Base-by-base conservation (phyloP, 2,329 filamentous ascomycete genomes). In the Venturia effusa region DNA sequence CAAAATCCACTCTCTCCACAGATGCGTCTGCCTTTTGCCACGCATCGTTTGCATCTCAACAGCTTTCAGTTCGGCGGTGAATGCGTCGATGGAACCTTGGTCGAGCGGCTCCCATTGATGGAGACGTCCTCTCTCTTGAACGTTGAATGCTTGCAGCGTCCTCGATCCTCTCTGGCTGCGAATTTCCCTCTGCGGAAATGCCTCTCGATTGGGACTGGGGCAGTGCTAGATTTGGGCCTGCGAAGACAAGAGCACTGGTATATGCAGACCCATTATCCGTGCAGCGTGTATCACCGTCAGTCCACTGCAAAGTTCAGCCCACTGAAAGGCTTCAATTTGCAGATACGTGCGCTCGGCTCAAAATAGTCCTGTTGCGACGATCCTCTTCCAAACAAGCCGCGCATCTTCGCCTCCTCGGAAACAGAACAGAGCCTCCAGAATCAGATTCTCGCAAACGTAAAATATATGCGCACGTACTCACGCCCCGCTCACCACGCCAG, bases 221-320 rank as follows among this genome's bases (percentile, higher is more conserved):
- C 51, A 34, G 27, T 57, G 51, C 51, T 34, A 55, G 10, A 48
- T 24, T 3, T 7, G 1, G 6, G 19, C 51, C 13, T 17, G 3
- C 15, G 27, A 55, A n/a, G 27, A 30, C 51, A 57, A 19, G 27
- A 34, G 34, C 45, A 51, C n/a, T n/a, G n/a, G 11, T 30, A 34
- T 37, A 57, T 57, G 51, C 51, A 57, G 27, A 34, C 51, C 51
- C 51, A n/a, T 34, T 17, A 34, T 57, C 51, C 32, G 15, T 57
- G 51, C 51, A 57, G 51, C 51, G 51, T 32, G 51, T 57, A 57
- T 57, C 51, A 57, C 51, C 51, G 51, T 57, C 51, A 55, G 4
- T n/a, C 51, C 51, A 57, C 51, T n/a, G 34, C 27, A 34, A 4
- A 24, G 3, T 19, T 17, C 4, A 34, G n/a, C 37, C 15, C 51